Evolutionary conservation across 805 yeast genomes (phyloP).

Genomic region (Yamadazyma ubonensis): DNA sequence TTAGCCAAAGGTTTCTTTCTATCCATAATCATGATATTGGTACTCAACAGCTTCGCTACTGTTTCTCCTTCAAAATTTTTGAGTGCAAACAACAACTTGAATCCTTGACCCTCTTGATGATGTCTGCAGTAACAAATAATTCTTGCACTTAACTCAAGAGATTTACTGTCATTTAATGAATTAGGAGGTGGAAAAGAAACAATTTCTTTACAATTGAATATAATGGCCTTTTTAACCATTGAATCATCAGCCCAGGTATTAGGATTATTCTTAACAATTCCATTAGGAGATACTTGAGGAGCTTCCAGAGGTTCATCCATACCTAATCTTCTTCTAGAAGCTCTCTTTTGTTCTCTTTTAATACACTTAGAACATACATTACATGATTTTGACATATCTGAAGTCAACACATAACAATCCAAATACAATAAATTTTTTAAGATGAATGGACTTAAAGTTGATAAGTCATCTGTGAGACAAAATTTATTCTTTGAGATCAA

Average conservation of each 20-base stretch:
- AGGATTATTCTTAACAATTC: conserved; percentile 49
- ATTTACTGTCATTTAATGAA: conserved; percentile 35
- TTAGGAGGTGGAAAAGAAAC: conserved; percentile 67
- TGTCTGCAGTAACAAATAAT: conserved; percentile 96
- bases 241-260: conserved; percentile 75
- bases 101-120: conserved; percentile 86
- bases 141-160: conserved; percentile 60
- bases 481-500: conserved; percentile 84
- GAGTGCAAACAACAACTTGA: conserved; percentile 66
- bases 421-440: conserved; percentile 58
- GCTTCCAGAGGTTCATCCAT: conserved; percentile 12
- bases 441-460: conserved; percentile 40
- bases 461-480: conserved; percentile 55
- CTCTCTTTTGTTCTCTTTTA: conserved; percentile 90
- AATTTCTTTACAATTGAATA: conserved; percentile 89
- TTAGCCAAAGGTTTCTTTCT: conserved; percentile 64
- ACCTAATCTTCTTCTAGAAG: conserved; percentile 86
- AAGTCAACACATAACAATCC: conserved; percentile 78
- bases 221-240: conserved; percentile 75
- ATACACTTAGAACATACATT: conserved; percentile 86
- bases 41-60: conserved; percentile 69
- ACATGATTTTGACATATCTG: conserved; percentile 50
- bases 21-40: conserved; percentile 89
- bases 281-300: conserved; percentile 19
- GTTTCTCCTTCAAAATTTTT: conserved; percentile 60